phyloP scores from a whole-genome alignment of 208 protist genomes.

The Acanthamoeba royreba region DNA sequence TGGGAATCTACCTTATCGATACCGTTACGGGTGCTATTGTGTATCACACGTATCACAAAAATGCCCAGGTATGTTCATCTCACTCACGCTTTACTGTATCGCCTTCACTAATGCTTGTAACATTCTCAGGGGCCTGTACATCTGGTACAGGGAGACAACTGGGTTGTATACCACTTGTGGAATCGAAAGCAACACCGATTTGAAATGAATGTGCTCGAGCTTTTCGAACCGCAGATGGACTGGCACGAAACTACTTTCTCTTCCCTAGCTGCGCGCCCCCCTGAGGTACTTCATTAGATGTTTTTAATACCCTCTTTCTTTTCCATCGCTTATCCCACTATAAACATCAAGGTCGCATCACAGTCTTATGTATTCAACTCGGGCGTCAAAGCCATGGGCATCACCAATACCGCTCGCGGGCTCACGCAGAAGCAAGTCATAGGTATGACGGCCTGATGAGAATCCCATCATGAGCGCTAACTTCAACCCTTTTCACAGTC shows the following conservation, averaged over 20 bases:
- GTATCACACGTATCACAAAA: background rate
- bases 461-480: background rate
- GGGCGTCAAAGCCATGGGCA: conserved; percentile 29
- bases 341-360: background rate
- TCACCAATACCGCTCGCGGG: conserved; percentile 4
- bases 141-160: conserved; percentile 61
- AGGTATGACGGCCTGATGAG: background rate
- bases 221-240: conserved; percentile 55
- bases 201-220: conserved; percentile 49
- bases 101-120: background rate
- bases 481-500: background rate
- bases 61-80: background rate
- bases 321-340: background rate
- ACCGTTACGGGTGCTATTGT: conserved; percentile 57
- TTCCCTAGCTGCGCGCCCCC: background rate
- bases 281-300: background rate
- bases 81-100: background rate
- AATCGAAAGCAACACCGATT: conserved; percentile 32
- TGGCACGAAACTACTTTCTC: conserved; percentile 44
- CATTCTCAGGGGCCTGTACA: background rate
- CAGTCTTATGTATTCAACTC: conserved; percentile 2
- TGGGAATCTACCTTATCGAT: conserved; percentile 50
- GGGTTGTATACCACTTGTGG: conserved; percentile 56
- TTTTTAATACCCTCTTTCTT: background rate
- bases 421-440: conserved; percentile 48